Base-by-base conservation (phyloP, 2,329 filamentous ascomycete genomes). In the Ophiocordyceps camponoti-floridani region DNA sequence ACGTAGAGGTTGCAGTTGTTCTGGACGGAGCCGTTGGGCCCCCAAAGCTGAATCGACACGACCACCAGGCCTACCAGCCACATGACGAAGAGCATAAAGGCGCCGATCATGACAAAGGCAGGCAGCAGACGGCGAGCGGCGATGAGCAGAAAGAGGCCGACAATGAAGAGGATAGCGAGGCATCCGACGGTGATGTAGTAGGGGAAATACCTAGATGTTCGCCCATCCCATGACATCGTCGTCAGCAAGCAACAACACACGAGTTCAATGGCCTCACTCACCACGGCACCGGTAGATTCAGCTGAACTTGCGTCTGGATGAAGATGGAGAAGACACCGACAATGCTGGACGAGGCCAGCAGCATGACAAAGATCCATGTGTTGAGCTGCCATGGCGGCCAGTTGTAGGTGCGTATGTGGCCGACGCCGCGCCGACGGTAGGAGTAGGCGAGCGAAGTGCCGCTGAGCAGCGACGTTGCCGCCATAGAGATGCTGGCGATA, bases 381-480 rank as follows among this genome's bases (percentile, higher is more conserved):
- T 80, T 80, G 47, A 82, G 67, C 58, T 79, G 73, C 45, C 75
- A 59, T n/a, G 75, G 73, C 16, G 78, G 78, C 78, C 78, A 82
- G 62, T 77, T 75, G 65, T 82, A 82, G 40, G 70, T 70, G 54
- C 73, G 72, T 4, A 77, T 58, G 50, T 65, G 61, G 43, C 57
- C 66, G 48, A 63, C 54, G 37, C 64, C 52, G 45, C 63, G 63
- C 40, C 65, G 64, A 47, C 26, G 4, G 26, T 28, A 28, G 2
- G 41, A 61, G 56, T 68, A 65, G 46, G 65, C 58, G 54, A 63
- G 52, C 31, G 69, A 70, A 48, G 56, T 60, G 40, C 62, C 61
- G 49, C 48, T 64, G 28, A 46, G 23, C 9, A 49, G 43, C 27
- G 49, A 51, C 18, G 38, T 19, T 7, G 42, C 35, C 6, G 37